Conservation (phyloP, 2,329 filamentous ascomycete species). For the Monosporascus sp. region DNA sequence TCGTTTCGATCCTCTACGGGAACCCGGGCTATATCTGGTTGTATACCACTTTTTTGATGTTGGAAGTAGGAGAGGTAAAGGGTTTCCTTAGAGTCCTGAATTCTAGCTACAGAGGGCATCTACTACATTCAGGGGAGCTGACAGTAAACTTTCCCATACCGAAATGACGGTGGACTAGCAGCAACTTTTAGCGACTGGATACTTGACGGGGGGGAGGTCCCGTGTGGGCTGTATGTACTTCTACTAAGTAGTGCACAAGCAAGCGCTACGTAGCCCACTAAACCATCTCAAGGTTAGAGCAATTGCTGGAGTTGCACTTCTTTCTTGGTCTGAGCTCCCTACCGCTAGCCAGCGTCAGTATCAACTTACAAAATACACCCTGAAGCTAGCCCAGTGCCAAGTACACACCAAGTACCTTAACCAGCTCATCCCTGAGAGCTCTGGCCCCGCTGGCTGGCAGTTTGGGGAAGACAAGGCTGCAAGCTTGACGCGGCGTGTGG, state of each 20-base stretch:
- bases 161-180: no score
- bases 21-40: background rate
- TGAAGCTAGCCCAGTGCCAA: background rate
- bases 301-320: background rate
- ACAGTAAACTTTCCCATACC: no score
- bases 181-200: no score
- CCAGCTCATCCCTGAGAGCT: background rate
- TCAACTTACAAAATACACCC: background rate
- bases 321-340: background rate
- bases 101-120: no score
- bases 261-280: background rate
- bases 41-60: background rate
- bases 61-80: background rate
- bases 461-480: slow-evolving; percentile 42
- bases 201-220: no score
- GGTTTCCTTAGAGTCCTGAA: background rate
- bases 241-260: background rate
- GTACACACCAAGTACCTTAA: background rate
- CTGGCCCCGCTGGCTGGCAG: background rate
- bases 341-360: background rate
- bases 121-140: no score
- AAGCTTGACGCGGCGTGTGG: slow-evolving; percentile 32
- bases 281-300: background rate
- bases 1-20: background rate
- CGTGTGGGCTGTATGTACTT: background rate